phyloP scores from a whole-genome alignment of 139 green algal genomes.

The Picochlorum costavermella region DNA sequence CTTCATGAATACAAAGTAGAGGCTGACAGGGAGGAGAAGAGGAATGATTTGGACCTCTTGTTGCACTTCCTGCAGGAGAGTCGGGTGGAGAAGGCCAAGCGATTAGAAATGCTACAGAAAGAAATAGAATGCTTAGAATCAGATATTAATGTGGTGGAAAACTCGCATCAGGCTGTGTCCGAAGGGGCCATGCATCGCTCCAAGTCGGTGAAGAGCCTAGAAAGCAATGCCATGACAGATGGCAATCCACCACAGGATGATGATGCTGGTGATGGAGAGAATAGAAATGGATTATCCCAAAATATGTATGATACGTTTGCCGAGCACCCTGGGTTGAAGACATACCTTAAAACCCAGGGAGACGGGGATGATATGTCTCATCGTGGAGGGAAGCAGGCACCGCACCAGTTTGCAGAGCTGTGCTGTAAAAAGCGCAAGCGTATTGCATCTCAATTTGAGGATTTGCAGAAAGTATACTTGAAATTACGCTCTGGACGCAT shows the following conservation, averaged over 20 bases:
- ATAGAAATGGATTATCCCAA: not conserved
- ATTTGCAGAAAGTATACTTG: conserved; percentile 63
- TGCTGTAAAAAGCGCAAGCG: conserved; percentile 40
- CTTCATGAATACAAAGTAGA: conserved; percentile 15
- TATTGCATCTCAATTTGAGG: conserved; percentile 59
- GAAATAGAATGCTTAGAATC: conserved; percentile 50
- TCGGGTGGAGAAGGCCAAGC: conserved; percentile 31
- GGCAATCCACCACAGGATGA: not conserved
- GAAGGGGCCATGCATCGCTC: not conserved
- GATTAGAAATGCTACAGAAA: conserved; percentile 38
- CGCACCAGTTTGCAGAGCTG: not conserved
- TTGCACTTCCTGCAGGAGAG: conserved; percentile 59
- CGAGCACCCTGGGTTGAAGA: conserved; percentile 6
- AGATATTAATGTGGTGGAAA: conserved; percentile 42
- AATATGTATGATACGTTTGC: conserved; percentile 3
- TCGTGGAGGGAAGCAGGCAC: not conserved
- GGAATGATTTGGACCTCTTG: conserved; percentile 57
- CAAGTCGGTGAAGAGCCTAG: not conserved
- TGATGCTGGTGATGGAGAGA: conserved; percentile 1
- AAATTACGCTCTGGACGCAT: conserved; percentile 14
- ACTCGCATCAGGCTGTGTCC: not conserved
- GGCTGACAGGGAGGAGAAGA: conserved; percentile 41
- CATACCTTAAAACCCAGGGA: conserved; percentile 5
- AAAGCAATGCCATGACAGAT: not conserved
- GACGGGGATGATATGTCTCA: not conserved